These are phyloP conservation scores for Vigna angularis DNA, from an alignment of 306 rosid species.

Conservation along the genomic window DNA sequence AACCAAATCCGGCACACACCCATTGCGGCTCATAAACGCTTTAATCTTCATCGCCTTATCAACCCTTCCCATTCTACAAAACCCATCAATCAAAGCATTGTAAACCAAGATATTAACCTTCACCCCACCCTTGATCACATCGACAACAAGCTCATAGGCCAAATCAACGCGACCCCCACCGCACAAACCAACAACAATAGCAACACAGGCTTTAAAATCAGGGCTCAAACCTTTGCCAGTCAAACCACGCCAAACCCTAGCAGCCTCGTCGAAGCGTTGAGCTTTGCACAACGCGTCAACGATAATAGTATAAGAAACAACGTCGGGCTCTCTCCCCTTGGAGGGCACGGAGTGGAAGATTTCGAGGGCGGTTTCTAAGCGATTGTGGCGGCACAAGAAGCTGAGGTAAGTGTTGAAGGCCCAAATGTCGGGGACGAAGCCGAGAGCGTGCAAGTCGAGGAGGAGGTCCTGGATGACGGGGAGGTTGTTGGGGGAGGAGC, in stretches of 20 bases:
- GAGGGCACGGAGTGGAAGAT: slow-evolving; percentile 56
- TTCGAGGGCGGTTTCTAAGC: slow-evolving; percentile 56
- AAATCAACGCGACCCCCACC: slow-evolving; percentile 79
- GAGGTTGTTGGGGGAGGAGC: slow-evolving; percentile 58
- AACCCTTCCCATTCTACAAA: slow-evolving; percentile 68
- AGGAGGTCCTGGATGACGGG: slow-evolving; percentile 66
- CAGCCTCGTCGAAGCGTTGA: slow-evolving; percentile 57
- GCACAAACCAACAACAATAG: slow-evolving; percentile 83
- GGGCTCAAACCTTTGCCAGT: slow-evolving; percentile 63
- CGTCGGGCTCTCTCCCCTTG: slow-evolving; percentile 75
- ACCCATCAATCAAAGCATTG: slow-evolving; percentile 80
- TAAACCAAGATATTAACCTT: slow-evolving; percentile 64
- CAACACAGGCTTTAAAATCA: slow-evolving; percentile 67
- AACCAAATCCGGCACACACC: slow-evolving; percentile 80
- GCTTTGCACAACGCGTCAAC: slow-evolving; percentile 73
- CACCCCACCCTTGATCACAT: slow-evolving; percentile 60
- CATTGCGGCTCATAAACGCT: slow-evolving; percentile 73
- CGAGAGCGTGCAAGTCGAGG: slow-evolving; percentile 66
- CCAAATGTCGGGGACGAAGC: slow-evolving; percentile 83
- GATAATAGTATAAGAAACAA: slow-evolving; percentile 72
- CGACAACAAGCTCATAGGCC: slow-evolving; percentile 82
- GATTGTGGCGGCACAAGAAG: slow-evolving; percentile 63
- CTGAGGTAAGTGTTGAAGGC: slow-evolving; percentile 81
- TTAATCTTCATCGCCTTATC: slow-evolving; percentile 76
- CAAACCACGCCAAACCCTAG: slow-evolving; percentile 66